Conservation (phyloP, 2,329 filamentous ascomycete genomes). For the Chrysosporium queenslandicum region DNA sequence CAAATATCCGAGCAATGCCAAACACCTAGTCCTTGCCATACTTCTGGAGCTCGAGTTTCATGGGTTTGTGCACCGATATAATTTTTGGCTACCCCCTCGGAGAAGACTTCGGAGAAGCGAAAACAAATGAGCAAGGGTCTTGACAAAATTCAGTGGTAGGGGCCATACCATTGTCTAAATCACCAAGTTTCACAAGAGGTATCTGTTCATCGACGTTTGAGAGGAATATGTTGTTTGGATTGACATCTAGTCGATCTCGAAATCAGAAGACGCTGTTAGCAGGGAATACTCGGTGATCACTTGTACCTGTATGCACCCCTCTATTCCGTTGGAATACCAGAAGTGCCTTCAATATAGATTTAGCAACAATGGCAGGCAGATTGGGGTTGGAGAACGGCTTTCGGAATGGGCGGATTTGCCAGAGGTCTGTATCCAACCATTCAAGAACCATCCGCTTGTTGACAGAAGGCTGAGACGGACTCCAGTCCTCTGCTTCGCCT, state of each 20-base stretch:
- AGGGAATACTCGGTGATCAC: not conserved
- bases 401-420: constrained; percentile 10
- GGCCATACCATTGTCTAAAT: constrained; percentile 14
- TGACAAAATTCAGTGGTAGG: not conserved
- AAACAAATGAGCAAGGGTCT: not conserved
- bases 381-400: constrained; percentile 15
- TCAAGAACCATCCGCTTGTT: constrained; percentile 15
- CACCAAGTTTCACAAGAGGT: constrained; percentile 14
- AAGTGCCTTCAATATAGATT: constrained; percentile 13
- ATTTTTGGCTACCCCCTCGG: constrained; percentile 13
- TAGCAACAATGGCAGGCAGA: constrained; percentile 14
- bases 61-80: constrained; percentile 11
- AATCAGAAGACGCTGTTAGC: no score
- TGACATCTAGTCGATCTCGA: constrained; percentile 9
- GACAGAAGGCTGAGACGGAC: constrained; percentile 8
- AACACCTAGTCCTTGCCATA: constrained; percentile 13
- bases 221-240: constrained; percentile 15
- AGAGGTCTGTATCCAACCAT: constrained; percentile 16
- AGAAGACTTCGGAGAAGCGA: constrained; percentile 1
- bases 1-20: constrained; percentile 16
- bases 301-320: constrained; percentile 14
- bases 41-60: constrained; percentile 16
- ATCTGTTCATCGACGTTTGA: constrained; percentile 10
- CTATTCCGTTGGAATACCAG: constrained; percentile 10
- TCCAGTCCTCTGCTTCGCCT: constrained; percentile 14